phyloP scores from a whole-genome alignment of 2,329 filamentous ascomycete species.

The Davidsoniella neocaledoniae region DNA sequence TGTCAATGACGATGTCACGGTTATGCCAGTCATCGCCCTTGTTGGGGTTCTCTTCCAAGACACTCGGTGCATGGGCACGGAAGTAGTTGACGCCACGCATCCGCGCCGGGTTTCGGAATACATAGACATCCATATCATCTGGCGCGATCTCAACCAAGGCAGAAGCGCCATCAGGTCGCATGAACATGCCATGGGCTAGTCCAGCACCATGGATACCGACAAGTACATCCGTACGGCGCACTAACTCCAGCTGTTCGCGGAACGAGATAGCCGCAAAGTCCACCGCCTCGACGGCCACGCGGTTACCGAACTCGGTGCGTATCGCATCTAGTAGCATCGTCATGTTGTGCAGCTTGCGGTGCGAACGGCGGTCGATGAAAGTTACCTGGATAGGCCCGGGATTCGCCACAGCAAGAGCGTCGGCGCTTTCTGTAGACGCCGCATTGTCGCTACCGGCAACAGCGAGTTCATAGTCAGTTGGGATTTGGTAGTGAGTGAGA shows the following conservation, averaged over 20 bases:
- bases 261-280: constrained; percentile 25
- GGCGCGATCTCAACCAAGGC: constrained; percentile 28
- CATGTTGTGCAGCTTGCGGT: constrained; percentile 19
- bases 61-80: constrained; percentile 18
- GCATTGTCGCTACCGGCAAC: not conserved
- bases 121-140: constrained; percentile 13
- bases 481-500: constrained; percentile 17
- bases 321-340: constrained; percentile 18
- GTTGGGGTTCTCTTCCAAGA: not conserved
- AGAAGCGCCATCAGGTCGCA: constrained; percentile 17
- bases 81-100: constrained; percentile 24
- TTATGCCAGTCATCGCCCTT: constrained; percentile 7
- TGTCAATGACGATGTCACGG: constrained; percentile 2
- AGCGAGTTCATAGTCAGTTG: not conserved
- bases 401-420: constrained; percentile 9
- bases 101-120: constrained; percentile 25
- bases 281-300: constrained; percentile 19
- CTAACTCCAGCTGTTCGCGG: constrained; percentile 20
- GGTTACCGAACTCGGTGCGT: constrained; percentile 2
- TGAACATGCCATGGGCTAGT: constrained; percentile 26
- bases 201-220: constrained; percentile 28
- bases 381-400: constrained; percentile 18
- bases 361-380: constrained; percentile 20
- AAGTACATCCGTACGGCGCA: constrained; percentile 24
- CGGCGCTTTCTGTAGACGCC: not conserved